phyloP scores from a whole-genome alignment of 768 basidiomycete species.

The Amanita thiersii region DNA sequence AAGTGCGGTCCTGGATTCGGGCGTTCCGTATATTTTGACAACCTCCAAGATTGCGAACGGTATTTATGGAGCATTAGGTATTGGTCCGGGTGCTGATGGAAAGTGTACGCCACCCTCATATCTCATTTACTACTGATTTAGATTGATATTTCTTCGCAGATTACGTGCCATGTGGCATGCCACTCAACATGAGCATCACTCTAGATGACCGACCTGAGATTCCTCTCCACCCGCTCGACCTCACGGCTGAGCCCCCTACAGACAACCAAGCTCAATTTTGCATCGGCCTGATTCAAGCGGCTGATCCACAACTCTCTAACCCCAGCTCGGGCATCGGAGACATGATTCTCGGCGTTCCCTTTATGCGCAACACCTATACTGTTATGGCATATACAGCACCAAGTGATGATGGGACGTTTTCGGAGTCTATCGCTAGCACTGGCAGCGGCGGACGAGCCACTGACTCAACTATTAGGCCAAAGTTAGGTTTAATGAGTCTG shows the following conservation, averaged over 20 bases:
- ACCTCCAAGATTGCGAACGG: conserved; percentile 56
- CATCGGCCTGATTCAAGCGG: conserved; percentile 61
- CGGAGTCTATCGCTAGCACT: conserved; percentile 9
- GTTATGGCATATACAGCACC: conserved; percentile 64
- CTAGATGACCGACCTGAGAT: conserved; percentile 50
- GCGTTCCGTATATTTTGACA: conserved; percentile 60
- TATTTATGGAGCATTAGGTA: conserved; percentile 69
- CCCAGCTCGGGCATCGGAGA: conserved; percentile 39
- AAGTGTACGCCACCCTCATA: conserved; percentile 37
- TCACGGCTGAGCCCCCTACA: conserved; percentile 41
- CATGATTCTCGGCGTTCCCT: conserved; percentile 74
- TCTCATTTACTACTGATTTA: not conserved
- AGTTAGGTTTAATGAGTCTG: conserved; percentile 54
- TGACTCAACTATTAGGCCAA: conserved; percentile 23
- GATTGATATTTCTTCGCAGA: conserved; percentile 35
- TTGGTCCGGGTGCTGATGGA: conserved; percentile 51
- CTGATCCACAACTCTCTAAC: conserved; percentile 30
- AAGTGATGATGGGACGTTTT: conserved; percentile 35
- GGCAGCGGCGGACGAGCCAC: conserved; percentile 11
- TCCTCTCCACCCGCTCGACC: conserved; percentile 68
- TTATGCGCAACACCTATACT: conserved; percentile 68
- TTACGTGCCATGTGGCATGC: conserved; percentile 64
- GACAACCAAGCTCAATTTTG: conserved; percentile 41
- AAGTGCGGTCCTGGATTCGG: conserved; percentile 66
- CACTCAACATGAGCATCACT: conserved; percentile 66